Evolutionary conservation across 169 alveolate species (phyloP).

Genomic region (Theileria annulata): DNA sequence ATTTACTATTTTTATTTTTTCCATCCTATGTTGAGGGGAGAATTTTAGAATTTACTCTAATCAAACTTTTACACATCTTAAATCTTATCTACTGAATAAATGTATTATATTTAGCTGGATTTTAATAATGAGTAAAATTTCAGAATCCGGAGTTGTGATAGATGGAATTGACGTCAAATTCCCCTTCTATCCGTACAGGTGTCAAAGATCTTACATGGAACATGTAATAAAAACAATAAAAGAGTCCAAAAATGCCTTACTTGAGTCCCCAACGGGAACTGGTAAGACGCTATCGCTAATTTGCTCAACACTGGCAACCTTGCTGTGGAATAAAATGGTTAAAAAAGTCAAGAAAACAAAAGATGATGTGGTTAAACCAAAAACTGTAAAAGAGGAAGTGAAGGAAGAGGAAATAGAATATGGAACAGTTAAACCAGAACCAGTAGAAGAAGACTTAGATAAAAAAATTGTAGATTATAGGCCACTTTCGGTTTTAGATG

Average conservation of each 20-base stretch:
- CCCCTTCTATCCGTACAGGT: conserved; percentile 86
- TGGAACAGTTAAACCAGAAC: neutral
- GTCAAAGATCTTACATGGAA: conserved; percentile 80
- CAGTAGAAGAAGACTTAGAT: conserved; percentile 31
- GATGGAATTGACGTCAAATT: conserved; percentile 75
- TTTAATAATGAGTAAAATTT: conserved; percentile 31
- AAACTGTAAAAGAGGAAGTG: neutral
- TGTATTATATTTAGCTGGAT: neutral
- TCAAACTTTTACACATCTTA: neutral
- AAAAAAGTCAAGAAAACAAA: conserved; percentile 60
- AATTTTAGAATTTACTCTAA: neutral
- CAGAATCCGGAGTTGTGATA: conserved; percentile 31
- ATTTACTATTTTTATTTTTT: too few species aligned
- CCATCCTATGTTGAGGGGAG: neutral
- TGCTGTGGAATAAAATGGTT: conserved; percentile 64
- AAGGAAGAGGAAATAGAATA: neutral
- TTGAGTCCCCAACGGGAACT: conserved; percentile 97
- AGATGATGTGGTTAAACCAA: conserved; percentile 47
- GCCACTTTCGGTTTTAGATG: conserved; percentile 30
- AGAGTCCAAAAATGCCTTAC: conserved; percentile 83
- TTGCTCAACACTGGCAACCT: conserved; percentile 87
- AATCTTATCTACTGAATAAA: neutral
- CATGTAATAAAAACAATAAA: conserved; percentile 79
- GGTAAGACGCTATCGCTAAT: conserved; percentile 92
- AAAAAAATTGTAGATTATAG: conserved; percentile 39